Evolutionary conservation across 352 stramenopile species (phyloP).

Genomic region (Globisporangium spinosum): DNA sequence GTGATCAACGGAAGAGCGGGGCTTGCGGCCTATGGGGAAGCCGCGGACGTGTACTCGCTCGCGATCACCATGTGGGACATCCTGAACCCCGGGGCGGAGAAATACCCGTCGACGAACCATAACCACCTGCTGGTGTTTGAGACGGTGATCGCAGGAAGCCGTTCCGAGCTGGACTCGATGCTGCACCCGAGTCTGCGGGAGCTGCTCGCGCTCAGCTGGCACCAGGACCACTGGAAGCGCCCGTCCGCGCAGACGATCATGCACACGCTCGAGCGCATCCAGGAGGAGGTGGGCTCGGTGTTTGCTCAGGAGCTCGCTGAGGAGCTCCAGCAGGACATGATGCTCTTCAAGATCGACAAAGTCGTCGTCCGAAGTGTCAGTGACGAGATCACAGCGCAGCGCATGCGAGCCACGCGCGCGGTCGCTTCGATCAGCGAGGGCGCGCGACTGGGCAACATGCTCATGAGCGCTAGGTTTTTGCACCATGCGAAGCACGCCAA

Average conservation of each 20-base stretch:
- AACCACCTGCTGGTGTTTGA: slow-evolving; percentile 59
- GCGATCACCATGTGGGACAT: slow-evolving; percentile 78
- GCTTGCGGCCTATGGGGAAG: slow-evolving; percentile 48
- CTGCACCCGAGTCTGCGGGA: slow-evolving; percentile 30
- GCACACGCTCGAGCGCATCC: slow-evolving; percentile 35
- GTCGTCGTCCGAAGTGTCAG: slow-evolving; percentile 27
- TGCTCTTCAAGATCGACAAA: slow-evolving; percentile 20
- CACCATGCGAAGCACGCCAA: slow-evolving; percentile 52
- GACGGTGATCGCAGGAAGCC: slow-evolving; percentile 33
- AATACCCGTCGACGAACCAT: slow-evolving; percentile 42
- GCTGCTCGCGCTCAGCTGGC: slow-evolving; percentile 39
- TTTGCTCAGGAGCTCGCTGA: slow-evolving; percentile 35
- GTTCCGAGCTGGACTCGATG: slow-evolving; percentile 31
- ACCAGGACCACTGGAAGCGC: slow-evolving; percentile 32
- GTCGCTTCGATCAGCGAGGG: slow-evolving; percentile 35
- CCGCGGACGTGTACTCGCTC: slow-evolving; percentile 23
- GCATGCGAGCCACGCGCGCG: slow-evolving; percentile 36
- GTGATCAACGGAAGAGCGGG: slow-evolving; percentile 56
- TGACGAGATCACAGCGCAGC: slow-evolving; percentile 20
- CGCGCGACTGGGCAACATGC: slow-evolving; percentile 44
- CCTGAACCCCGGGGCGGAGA: slow-evolving; percentile 39
- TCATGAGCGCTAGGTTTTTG: slow-evolving; percentile 52
- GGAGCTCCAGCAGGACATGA: slow-evolving; percentile 28
- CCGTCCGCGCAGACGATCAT: slow-evolving; percentile 44
- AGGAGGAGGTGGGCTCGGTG: slow-evolving; percentile 38